These are phyloP conservation scores for Pharnaceum exiguum DNA, from an alignment of 148 eudicot genomes.

Conservation along the genomic window DNA sequence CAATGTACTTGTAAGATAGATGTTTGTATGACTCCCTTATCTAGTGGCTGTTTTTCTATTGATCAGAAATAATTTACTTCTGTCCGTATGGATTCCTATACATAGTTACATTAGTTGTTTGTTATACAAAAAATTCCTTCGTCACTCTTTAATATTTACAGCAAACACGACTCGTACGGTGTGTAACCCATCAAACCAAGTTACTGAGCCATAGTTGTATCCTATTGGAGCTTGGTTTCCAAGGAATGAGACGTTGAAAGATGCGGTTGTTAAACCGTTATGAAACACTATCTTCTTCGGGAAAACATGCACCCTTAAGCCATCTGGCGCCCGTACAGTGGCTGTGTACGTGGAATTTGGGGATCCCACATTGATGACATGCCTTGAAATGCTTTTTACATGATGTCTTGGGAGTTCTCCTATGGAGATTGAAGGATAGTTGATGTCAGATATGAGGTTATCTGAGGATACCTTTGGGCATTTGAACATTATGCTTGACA, in stretches of 20 bases:
- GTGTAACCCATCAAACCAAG: slow-evolving; percentile 54
- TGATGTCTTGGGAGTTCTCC: slow-evolving; percentile 25
- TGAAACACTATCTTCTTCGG: slow-evolving; percentile 41
- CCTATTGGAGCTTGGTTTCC: slow-evolving; percentile 42
- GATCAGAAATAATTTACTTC: not conserved
- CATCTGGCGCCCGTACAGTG: slow-evolving; percentile 34
- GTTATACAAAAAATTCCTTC: not conserved
- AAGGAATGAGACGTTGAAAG: slow-evolving; percentile 39
- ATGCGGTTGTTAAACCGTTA: slow-evolving; percentile 15
- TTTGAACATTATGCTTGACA: slow-evolving; percentile 30
- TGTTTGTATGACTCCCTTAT: not conserved
- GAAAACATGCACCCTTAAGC: slow-evolving; percentile 36
- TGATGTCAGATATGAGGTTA: slow-evolving; percentile 37
- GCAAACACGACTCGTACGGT: slow-evolving; percentile 43
- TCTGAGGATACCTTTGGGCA: slow-evolving; percentile 40
- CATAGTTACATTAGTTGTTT: not conserved
- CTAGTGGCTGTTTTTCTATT: slow-evolving; percentile 2
- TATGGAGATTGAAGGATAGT: slow-evolving; percentile 65
- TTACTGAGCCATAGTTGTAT: slow-evolving; percentile 50
- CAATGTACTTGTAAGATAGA: not conserved
- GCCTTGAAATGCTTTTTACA: slow-evolving; percentile 31
- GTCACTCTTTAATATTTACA: slow-evolving; percentile 40
- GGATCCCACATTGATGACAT: slow-evolving; percentile 45
- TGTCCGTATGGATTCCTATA: not conserved
- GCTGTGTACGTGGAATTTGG: slow-evolving; percentile 38